A percentile compares a stretch with the other conserved stretches of the same genome.
These are phyloP conservation scores for Phoma herbarum DNA, from an alignment of 2,329 filamentous ascomycete genomes.

Conservation along the genomic window DNA sequence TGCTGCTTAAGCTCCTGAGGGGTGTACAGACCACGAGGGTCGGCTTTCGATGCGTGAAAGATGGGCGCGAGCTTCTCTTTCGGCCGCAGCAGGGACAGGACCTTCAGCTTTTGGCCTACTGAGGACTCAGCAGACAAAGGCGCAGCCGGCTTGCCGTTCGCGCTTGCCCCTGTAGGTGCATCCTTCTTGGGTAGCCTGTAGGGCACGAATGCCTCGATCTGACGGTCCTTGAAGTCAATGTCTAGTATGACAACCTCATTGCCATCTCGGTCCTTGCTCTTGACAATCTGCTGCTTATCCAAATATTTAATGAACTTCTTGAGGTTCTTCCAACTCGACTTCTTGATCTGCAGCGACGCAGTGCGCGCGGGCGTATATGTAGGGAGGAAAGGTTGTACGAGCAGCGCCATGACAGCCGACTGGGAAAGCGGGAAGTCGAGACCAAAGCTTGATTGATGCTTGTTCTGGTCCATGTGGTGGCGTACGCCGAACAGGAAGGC, in stretches of 20 bases:
- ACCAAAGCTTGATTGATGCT: slow-evolving; percentile 61
- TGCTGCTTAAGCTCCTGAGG: slow-evolving; percentile 66
- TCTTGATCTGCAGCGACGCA: slow-evolving; percentile 71
- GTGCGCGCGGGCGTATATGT: slow-evolving; percentile 64
- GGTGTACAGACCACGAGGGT: slow-evolving; percentile 65
- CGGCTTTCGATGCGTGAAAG: slow-evolving; percentile 60
- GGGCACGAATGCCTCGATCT: slow-evolving; percentile 65
- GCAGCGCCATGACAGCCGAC: slow-evolving; percentile 68
- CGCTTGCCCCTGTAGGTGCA: slow-evolving; percentile 35
- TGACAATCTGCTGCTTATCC: slow-evolving; percentile 70
- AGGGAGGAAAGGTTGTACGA: slow-evolving; percentile 73
- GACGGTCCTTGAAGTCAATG: slow-evolving; percentile 68
- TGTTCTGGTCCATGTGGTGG: slow-evolving; percentile 66
- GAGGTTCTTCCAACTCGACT: slow-evolving; percentile 74
- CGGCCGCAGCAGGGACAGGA: slow-evolving; percentile 65
- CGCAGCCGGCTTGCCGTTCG: slow-evolving; percentile 54
- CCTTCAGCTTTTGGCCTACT: slow-evolving; percentile 58
- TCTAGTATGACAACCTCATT: slow-evolving; percentile 71
- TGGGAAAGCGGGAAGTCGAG: slow-evolving; percentile 70
- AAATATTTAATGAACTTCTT: slow-evolving; percentile 75
- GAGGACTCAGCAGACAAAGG: slow-evolving; percentile 52
- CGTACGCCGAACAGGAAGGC: slow-evolving; percentile 71
- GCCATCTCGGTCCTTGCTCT: slow-evolving; percentile 70
- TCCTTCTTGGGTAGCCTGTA: slow-evolving; percentile 70
- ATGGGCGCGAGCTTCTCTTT: slow-evolving; percentile 66